These are phyloP conservation scores for Pichia norvegensis DNA, from an alignment of 1,139 yeast species.

Conservation along the genomic window DNA sequence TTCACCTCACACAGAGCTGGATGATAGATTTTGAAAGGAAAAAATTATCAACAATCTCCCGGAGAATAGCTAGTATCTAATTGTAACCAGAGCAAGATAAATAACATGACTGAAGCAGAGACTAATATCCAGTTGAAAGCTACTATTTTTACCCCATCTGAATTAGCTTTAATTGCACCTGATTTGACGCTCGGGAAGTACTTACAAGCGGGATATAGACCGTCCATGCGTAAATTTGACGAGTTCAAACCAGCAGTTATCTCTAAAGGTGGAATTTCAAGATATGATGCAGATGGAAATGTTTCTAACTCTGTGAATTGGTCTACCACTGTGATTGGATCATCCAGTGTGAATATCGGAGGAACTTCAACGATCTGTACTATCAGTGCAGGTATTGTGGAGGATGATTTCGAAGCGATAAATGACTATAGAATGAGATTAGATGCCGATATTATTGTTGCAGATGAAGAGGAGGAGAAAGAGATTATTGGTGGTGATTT, in stretches of 20 bases:
- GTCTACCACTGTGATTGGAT: constrained; percentile 47
- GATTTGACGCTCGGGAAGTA: constrained; percentile 77
- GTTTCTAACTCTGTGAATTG: constrained; percentile 10
- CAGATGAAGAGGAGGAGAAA: constrained; percentile 8
- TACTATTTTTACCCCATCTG: constrained; percentile 67
- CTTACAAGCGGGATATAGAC: constrained; percentile 62
- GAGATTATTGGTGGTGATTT: constrained; percentile 8
- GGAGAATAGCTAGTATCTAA: too few species aligned
- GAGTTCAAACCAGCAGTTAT: constrained; percentile 62
- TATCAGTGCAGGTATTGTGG: constrained; percentile 63
- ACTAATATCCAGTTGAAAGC: constrained; percentile 25
- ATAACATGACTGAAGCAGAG: background rate
- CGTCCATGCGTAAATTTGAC: constrained; percentile 59
- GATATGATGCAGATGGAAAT: constrained; percentile 25
- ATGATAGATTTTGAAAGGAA: too few species aligned
- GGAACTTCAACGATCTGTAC: constrained; percentile 71
- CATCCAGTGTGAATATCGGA: constrained; percentile 67
- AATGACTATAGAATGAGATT: constrained; percentile 28
- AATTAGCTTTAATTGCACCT: constrained; percentile 79
- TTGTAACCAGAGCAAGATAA: background rate
- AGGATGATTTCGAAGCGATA: constrained; percentile 36
- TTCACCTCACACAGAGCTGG: too few species aligned
- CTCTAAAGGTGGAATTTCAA: constrained; percentile 36
- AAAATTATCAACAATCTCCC: background rate
- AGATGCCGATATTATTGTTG: constrained; percentile 26